A percentile compares a stretch with the other conserved stretches of the same genome.
Conservation (phyloP, 768 basidiomycete genomes). For the Fomitopsis serialis region DNA sequence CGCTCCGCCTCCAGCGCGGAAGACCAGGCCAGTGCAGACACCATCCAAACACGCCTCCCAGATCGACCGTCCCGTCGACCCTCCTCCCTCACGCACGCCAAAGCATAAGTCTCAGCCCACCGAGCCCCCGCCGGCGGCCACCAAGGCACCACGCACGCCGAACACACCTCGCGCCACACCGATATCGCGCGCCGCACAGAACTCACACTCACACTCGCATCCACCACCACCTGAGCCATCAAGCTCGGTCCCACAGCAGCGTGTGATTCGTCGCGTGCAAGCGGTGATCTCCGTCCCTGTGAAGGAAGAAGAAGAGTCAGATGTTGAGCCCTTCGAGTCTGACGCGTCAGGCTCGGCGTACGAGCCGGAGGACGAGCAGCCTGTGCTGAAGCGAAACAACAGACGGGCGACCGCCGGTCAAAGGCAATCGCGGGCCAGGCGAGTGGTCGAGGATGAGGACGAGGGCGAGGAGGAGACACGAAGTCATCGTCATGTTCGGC, state of each 20-base stretch:
- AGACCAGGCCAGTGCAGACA: background rate
- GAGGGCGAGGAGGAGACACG: slow-evolving; percentile 5
- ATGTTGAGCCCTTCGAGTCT: slow-evolving; percentile 23
- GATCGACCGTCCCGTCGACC: slow-evolving; percentile 1
- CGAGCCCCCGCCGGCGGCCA: background rate
- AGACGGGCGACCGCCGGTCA: slow-evolving; percentile 11
- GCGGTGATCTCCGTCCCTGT: slow-evolving; percentile 54
- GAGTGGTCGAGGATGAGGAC: slow-evolving; percentile 11
- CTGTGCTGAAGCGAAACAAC: slow-evolving; percentile 27
- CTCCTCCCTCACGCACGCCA: slow-evolving; percentile 1
- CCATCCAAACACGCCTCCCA: background rate
- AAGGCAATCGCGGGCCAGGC: slow-evolving; percentile 25
- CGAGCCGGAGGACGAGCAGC: slow-evolving; percentile 12
- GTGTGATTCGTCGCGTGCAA: slow-evolving; percentile 58
- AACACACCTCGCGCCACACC: background rate
- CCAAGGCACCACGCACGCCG: slow-evolving; percentile 5
- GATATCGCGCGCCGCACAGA: background rate
- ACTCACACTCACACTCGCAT: background rate
- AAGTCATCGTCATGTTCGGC: slow-evolving; percentile 10
- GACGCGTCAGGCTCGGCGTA: slow-evolving; percentile 8
- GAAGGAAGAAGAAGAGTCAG: slow-evolving; percentile 54
- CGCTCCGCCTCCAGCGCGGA: slow-evolving; percentile 1
- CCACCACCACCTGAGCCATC: background rate
- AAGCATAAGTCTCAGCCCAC: background rate
- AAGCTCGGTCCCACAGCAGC: slow-evolving; percentile 20